phyloP scores from a whole-genome alignment of 306 rosid species.

The Sophora flavescens region DNA sequence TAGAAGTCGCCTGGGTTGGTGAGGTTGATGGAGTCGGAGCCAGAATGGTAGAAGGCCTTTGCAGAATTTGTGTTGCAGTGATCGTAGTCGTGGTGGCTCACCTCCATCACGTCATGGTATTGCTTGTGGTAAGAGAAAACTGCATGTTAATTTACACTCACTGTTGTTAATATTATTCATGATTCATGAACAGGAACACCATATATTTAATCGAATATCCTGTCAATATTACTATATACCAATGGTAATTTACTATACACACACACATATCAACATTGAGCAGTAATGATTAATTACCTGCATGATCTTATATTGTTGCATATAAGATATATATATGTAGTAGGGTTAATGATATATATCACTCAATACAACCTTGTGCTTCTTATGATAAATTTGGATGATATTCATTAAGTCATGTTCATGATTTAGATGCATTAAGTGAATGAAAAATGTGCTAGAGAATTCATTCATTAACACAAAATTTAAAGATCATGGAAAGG shows the following conservation, averaged over 20 bases:
- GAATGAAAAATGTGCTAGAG: not conserved
- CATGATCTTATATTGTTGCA: not conserved
- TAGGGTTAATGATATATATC: not conserved
- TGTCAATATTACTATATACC: not conserved
- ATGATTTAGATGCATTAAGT: not conserved
- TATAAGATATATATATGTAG: no score
- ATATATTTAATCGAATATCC: not conserved
- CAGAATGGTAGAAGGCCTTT: conserved; percentile 5
- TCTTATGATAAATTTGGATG: not conserved
- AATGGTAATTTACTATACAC: no score
- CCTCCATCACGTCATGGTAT: conserved; percentile 45
- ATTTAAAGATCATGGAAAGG: not conserved
- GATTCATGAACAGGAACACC: not conserved
- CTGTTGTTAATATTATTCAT: not conserved
- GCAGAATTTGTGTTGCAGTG: conserved; percentile 44
- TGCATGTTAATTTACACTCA: conserved; percentile 21
- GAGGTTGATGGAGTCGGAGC: conserved; percentile 20
- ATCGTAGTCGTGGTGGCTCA: conserved; percentile 30
- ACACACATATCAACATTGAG: not conserved
- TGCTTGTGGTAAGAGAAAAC: conserved; percentile 44
- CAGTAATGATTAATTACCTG: not conserved
- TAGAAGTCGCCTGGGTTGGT: conserved; percentile 41
- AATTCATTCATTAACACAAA: conserved; percentile 2
- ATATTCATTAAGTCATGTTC: not conserved
- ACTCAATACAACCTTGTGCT: not conserved